Evolutionary conservation across 2,329 filamentous ascomycete genomes (phyloP), one percentile per base, ranked within the genome.

Genomic region (Aspergillus pseudoglaucus): DNA sequence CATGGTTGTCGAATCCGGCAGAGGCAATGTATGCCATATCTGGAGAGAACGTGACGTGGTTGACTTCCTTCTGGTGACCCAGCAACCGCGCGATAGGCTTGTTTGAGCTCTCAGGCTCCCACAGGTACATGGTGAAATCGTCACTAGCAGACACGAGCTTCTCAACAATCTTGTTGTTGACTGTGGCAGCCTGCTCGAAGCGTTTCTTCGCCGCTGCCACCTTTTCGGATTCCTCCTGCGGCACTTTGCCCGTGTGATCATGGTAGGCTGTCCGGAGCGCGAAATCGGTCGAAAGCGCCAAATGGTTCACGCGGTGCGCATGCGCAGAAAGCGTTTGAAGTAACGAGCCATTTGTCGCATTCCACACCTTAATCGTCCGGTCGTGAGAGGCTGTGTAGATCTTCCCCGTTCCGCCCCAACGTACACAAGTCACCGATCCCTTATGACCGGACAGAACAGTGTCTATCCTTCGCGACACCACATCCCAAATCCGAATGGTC

Each of bases 61-160:
- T 96, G 57, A 97, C 90, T 63, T 91, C 88, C 71, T 97, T 97
- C 66, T 96, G 89, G 62, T 98, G 93, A 2, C 93, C 93, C n/a
- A 89, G 71, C 71, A 97, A 80, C 30, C 90, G 79, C n/a, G 88
- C 86, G 3, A 97, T 75, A 0, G 91, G 90, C 66, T 97, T 96
- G 6, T 77, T 87, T 3, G 85, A 84, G 39, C 76, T 77, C 8
- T 83, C 77, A 0, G 90, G 90, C 51, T 94, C 88, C 91, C 91
- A 98, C 6, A 98, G 78, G 65, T 90, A 95, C 80, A 98, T 91
- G 5, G 90, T 95, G 67, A 90, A 95, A 67, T 98, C 93, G 63
- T 97, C 93, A 56, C 86, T 91, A 2, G 91, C 93, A 7, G 90
- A 94, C 2, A 95, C 87, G 3, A 97, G 72, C 23, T 88, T 81